Evolutionary conservation across 805 yeast genomes (phyloP).

Genomic region (Metschnikowia amazonensis): DNA sequence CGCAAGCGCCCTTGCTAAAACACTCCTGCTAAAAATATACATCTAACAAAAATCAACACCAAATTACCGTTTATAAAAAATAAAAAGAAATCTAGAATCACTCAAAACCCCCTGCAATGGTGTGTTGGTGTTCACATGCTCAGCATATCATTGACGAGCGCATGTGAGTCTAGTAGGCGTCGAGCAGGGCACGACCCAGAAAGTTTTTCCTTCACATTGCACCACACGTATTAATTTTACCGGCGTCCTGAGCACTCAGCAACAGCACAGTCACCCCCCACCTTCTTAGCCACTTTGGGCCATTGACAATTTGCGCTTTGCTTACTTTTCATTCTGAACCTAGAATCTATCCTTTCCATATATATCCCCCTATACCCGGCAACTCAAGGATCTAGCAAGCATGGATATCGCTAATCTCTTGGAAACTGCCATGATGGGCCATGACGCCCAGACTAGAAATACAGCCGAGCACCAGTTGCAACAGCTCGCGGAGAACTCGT

Average conservation of each 20-base stretch:
- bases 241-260: slow-evolving; percentile 3
- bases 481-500: slow-evolving; percentile 68
- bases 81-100: no score
- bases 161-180: not conserved
- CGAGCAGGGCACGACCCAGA: slow-evolving; percentile 11
- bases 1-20: no score
- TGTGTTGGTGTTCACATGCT: not conserved
- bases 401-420: slow-evolving; percentile 64
- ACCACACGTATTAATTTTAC: slow-evolving; percentile 4
- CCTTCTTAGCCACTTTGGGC: slow-evolving; percentile 1
- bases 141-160: not conserved
- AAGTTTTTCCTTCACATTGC: slow-evolving; percentile 11
- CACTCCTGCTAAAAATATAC: no score
- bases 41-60: no score
- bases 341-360: not conserved
- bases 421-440: slow-evolving; percentile 73
- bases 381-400: slow-evolving; percentile 1
- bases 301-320: slow-evolving; percentile 1
- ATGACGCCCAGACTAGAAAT: slow-evolving; percentile 62
- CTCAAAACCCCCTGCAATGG: no score
- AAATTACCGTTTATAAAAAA: no score
- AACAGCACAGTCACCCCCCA: slow-evolving; percentile 1
- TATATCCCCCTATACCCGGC: not conserved
- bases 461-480: slow-evolving; percentile 76
- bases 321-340: not conserved